Evolutionary conservation across 129 eudicot species (phyloP), one percentile per base, ranked within the genome.

Genomic region (Flaveria linearis): DNA sequence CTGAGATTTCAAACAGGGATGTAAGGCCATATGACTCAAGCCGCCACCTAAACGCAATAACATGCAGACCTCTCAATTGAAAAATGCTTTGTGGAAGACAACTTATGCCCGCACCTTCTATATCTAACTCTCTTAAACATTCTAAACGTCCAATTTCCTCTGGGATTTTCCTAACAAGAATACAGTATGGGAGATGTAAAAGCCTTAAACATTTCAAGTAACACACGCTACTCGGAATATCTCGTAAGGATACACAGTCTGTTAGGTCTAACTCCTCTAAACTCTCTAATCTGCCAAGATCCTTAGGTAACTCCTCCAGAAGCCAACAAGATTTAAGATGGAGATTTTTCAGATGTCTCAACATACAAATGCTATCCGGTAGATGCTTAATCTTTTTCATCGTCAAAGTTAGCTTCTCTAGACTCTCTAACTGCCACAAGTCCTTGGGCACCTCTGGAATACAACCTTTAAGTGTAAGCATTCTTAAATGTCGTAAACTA

Each of bases 301-400:
- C 78, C 0, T 41, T 28, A 0, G 69, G 78, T 42, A 73, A 14
- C 0, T 20, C 28, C n/a, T 73, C 69, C 1, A 73, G 55, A 39
- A 30, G 78, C 3, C 0, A 3, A 58, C 78, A 28, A 12, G 39
- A 13, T 1, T 7, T 11, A 2, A 73, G 42, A 14, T 23, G 0
- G 2, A 73, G 53, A 56, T 0, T 2, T 20, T n/a, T 53, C 17
- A 72, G 76, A 52, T 17, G 4, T 52, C 33, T 53, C 76, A 72
- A 33, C 65, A n/a, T 56, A 18, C 42, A 39, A 39, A 73, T 73
- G 55, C 25, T 73, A 73, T 58, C 45, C 1, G 78, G 69, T 39
- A 73, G 69, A 57, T 42, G 26, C 30, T 20, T 58, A 20, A 73
- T 58, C 3, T 39, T 11, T 16, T 28, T 23, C 1, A 10, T 41